Evolutionary conservation across 2,329 filamentous ascomycete genomes (phyloP).

Genomic region (Ceratocystis variospora): DNA sequence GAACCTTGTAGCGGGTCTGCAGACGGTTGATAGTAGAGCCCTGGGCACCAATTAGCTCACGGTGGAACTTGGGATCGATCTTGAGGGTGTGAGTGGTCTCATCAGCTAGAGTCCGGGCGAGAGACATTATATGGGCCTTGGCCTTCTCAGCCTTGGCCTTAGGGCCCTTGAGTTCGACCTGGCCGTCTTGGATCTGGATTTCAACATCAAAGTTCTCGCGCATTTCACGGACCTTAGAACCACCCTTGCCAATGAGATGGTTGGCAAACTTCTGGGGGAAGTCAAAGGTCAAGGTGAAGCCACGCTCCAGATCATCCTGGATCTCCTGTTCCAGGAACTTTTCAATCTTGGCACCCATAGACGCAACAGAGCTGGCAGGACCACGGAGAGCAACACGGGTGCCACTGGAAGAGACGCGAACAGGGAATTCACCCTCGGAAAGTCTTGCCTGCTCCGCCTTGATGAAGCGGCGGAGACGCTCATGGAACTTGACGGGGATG

Average conservation of each 20-base stretch:
- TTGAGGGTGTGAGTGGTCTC: slow-evolving; percentile 78
- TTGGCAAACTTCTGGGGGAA: slow-evolving; percentile 94
- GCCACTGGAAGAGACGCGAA: slow-evolving; percentile 45
- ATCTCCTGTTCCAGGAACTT: slow-evolving; percentile 78
- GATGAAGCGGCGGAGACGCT: slow-evolving; percentile 49
- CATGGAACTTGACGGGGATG: slow-evolving; percentile 42
- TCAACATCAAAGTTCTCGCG: slow-evolving; percentile 55
- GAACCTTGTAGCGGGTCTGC: slow-evolving; percentile 82
- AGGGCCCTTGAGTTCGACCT: slow-evolving; percentile 89
- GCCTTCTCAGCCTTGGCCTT: slow-evolving; percentile 86
- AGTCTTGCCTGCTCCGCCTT: slow-evolving; percentile 45
- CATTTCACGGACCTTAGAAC: slow-evolving; percentile 51
- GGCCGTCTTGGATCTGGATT: slow-evolving; percentile 84
- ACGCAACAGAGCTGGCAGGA: slow-evolving; percentile 56
- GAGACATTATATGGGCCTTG: slow-evolving; percentile 63
- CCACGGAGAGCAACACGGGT: slow-evolving; percentile 61
- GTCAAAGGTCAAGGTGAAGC: slow-evolving; percentile 72
- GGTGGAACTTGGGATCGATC: slow-evolving; percentile 86
- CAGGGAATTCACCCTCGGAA: slow-evolving; percentile 43
- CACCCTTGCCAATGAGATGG: slow-evolving; percentile 58
- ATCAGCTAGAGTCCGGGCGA: slow-evolving; percentile 76
- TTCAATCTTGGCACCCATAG: slow-evolving; percentile 57
- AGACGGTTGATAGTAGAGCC: slow-evolving; percentile 82
- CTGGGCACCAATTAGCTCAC: slow-evolving; percentile 79
- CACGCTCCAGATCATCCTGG: slow-evolving; percentile 84